Percentiles rank a stretch among this genome's conserved stretches.
Evolutionary conservation across 306 rosid genomes (phyloP).

Genomic region (Lathyrus aphaca): DNA sequence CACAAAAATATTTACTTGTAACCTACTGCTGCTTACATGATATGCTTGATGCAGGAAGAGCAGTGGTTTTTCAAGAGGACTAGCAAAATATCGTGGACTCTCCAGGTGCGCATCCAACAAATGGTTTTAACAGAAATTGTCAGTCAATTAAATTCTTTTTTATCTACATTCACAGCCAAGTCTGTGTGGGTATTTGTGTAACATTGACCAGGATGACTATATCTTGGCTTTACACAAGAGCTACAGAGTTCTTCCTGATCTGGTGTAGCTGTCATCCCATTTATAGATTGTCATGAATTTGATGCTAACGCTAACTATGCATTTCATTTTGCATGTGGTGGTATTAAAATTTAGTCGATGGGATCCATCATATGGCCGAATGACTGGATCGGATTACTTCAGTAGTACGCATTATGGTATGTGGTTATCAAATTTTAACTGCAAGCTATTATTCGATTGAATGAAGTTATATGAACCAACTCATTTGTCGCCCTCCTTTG

Average conservation of each 20-base stretch:
- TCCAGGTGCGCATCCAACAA: slow-evolving; percentile 66
- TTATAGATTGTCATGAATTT: slow-evolving; percentile 33
- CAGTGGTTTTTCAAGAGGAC: slow-evolving; percentile 98
- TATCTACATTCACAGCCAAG: neutral
- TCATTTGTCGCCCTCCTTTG: slow-evolving; percentile 19
- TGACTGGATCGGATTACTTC: slow-evolving; percentile 86
- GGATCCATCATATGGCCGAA: slow-evolving; percentile 85
- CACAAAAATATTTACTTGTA: slow-evolving; percentile 18
- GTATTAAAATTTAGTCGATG: slow-evolving; percentile 66
- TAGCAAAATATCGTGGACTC: slow-evolving; percentile 90
- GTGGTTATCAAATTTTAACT: slow-evolving; percentile 41
- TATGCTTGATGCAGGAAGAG: slow-evolving; percentile 80
- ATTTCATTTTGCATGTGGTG: slow-evolving; percentile 45
- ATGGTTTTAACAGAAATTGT: neutral
- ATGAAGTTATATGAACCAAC: slow-evolving; percentile 18
- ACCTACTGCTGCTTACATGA: slow-evolving; percentile 39
- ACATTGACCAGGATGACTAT: slow-evolving; percentile 19
- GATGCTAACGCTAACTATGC: slow-evolving; percentile 37
- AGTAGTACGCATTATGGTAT: slow-evolving; percentile 73
- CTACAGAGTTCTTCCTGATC: slow-evolving; percentile 27
- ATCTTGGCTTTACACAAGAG: slow-evolving; percentile 15
- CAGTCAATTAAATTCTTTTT: neutral
- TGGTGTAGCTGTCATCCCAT: slow-evolving; percentile 21
- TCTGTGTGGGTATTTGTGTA: slow-evolving; percentile 10
- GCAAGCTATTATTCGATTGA: slow-evolving; percentile 31